phyloP scores from a whole-genome alignment of 805 yeast genomes.

The Hanseniaspora clermontiae region DNA sequence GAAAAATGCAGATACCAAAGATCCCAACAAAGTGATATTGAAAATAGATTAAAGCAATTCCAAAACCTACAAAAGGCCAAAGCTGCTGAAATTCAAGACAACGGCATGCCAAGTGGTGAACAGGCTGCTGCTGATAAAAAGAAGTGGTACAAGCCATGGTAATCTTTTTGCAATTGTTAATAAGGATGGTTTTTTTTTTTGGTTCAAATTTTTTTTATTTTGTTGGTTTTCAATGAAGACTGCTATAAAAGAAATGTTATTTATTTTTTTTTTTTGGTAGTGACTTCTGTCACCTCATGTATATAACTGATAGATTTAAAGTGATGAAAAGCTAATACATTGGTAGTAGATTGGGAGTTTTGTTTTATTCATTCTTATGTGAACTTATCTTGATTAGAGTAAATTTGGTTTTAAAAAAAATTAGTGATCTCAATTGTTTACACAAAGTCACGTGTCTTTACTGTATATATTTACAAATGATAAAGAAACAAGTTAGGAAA shows the following conservation, averaged over 20 bases:
- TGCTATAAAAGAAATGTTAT: no score
- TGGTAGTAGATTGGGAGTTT: no score
- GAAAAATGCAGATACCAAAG: conserved; percentile 76
- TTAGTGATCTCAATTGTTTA: neutral
- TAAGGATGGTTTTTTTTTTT: no score
- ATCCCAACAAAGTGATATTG: conserved; percentile 50
- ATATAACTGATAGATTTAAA: neutral
- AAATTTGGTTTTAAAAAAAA: no score
- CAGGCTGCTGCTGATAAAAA: conserved; percentile 5
- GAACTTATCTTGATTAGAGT: no score
- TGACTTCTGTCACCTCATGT: neutral
- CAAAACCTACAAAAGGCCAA: conserved; percentile 29
- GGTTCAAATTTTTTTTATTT: no score
- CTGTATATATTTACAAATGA: no score
- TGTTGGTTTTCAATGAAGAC: no score
- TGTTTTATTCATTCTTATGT: no score
- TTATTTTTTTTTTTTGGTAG: no score
- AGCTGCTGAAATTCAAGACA: conserved; percentile 19
- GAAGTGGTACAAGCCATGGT: conserved; percentile 28
- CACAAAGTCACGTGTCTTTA: neutral
- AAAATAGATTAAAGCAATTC: conserved; percentile 48
- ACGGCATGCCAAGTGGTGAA: conserved; percentile 8
- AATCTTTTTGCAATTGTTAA: neutral
- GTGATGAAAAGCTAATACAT: no score
- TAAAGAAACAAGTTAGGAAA: no score